Evolutionary conservation across 257 asterid genomes (phyloP), one percentile per base, ranked within the genome.

Genomic region (Marsdenia floribunda): DNA sequence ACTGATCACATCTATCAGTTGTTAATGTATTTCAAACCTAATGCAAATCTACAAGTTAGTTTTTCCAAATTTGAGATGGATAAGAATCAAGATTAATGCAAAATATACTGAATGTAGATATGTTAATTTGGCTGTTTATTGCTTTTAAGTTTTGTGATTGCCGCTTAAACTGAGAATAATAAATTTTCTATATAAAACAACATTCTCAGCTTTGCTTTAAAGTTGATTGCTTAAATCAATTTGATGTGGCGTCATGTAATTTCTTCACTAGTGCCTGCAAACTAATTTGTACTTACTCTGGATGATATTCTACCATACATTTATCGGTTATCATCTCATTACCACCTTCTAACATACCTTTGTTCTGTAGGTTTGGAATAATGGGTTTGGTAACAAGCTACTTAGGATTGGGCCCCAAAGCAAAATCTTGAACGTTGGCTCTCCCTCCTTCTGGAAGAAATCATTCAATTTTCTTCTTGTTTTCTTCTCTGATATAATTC

Each of bases 341-440:
- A 52, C 59, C 67, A 66, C 49, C 10, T 59, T 69, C 66, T 61
- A 35, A 47, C 52, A 15, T 60, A 4, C 78, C 63, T 26, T 37
- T 44, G 9, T 38, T 15, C 14, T 22, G 73, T 85, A 91, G 93
- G 96, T 91, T 91, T 58, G 97, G 91, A 33, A 87, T 91, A 47
- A 91, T 91, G 97, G 97, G 97, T 10, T 73, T 90, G 87, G 86
- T 88, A 83, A 90, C 97, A 5, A 89, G 85, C 85, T 90, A 91
- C 87, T 80, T 86, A 85, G 96, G 97, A 21, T 22, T 88, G 75
- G 96, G 92, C 68, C 91, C 93, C 59, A 86, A 87, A 59, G 77
- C 88, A 46, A 80, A 83, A 83, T 42, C 37, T 18, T 68, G 47
- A 68, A 21, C 6, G 37, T 3, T 35, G 42, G n/a, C 70, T 65